A percentile compares a stretch with the other conserved stretches of the same genome.
Evolutionary conservation across 371 early-diverging fungal species (phyloP).

Genomic region (Mortierella sp.): DNA sequence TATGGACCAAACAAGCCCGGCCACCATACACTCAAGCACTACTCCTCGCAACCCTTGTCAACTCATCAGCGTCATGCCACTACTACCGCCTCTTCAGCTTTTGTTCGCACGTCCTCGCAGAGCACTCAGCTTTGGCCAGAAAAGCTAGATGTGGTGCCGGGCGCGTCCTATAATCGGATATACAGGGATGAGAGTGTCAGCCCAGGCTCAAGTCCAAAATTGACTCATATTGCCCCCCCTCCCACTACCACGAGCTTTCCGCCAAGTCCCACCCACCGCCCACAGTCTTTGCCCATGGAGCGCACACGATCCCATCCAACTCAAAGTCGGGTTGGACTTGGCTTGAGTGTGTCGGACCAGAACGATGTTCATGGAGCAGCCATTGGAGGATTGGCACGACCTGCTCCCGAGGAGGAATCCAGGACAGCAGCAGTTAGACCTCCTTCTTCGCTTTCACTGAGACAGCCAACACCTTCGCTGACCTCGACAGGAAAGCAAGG

Average conservation of each 20-base stretch:
- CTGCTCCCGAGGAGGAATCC: constrained; percentile 8
- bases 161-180: background rate
- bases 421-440: background rate
- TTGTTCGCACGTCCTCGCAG: constrained; percentile 6
- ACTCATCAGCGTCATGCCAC: constrained; percentile 15
- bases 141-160: background rate
- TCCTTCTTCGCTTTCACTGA: background rate
- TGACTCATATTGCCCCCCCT: background rate
- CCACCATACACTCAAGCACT: constrained; percentile 5
- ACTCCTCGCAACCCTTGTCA: constrained; percentile 21
- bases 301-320: background rate
- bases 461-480: background rate
- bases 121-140: constrained; percentile 18
- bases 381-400: constrained; percentile 13
- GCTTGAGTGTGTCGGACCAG: constrained; percentile 10
- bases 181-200: background rate
- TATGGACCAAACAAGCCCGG: background rate
- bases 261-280: background rate
- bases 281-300: background rate
- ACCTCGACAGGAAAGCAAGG: background rate
- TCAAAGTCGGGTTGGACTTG: constrained; percentile 8
- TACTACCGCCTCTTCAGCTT: constrained; percentile 21
- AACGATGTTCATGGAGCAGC: background rate
- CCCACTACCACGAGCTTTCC: background rate
- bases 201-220: constrained; percentile 3